Evolutionary conservation across 1,284 basidiomycete genomes (phyloP).

Genomic region (Pseudozyma thailandica): DNA sequence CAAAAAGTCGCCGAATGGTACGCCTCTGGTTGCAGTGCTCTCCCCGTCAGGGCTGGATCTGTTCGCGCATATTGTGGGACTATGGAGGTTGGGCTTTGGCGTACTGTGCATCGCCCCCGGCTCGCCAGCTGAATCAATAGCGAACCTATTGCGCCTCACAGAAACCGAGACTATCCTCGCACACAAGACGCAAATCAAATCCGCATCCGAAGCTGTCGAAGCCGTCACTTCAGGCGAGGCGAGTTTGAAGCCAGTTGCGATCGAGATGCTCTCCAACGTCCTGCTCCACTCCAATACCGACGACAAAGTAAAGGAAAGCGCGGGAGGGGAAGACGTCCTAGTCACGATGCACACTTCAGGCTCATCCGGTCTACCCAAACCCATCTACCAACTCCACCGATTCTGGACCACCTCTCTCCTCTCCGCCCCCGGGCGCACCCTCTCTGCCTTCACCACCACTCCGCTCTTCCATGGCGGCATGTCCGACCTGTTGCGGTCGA

Average conservation of each 20-base stretch:
- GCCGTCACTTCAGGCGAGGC: neutral
- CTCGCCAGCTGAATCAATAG: slow-evolving; percentile 73
- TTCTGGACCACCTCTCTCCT: slow-evolving; percentile 53
- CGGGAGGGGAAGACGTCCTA: slow-evolving; percentile 68
- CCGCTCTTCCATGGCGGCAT: slow-evolving; percentile 71
- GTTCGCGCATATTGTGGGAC: slow-evolving; percentile 67
- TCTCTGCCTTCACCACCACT: slow-evolving; percentile 69
- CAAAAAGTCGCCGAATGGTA: slow-evolving; percentile 10
- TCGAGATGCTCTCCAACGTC: slow-evolving; percentile 19
- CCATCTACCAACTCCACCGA: slow-evolving; percentile 61
- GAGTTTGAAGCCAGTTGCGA: neutral
- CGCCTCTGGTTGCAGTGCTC: slow-evolving; percentile 65
- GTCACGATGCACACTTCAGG: slow-evolving; percentile 76
- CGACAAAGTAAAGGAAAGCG: too few species aligned
- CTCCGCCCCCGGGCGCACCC: slow-evolving; percentile 44
- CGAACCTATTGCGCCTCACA: slow-evolving; percentile 73
- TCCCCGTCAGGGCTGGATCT: slow-evolving; percentile 69
- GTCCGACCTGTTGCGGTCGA: slow-evolving; percentile 69
- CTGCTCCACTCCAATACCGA: neutral
- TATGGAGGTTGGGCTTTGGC: slow-evolving; percentile 68
- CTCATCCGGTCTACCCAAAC: slow-evolving; percentile 73
- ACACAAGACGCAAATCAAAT: slow-evolving; percentile 69
- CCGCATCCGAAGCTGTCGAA: slow-evolving; percentile 50
- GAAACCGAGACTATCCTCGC: slow-evolving; percentile 71
- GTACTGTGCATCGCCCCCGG: slow-evolving; percentile 69